Evolutionary conservation across 2,329 filamentous ascomycete genomes (phyloP).

Genomic region (Paecilomyces formosus): DNA sequence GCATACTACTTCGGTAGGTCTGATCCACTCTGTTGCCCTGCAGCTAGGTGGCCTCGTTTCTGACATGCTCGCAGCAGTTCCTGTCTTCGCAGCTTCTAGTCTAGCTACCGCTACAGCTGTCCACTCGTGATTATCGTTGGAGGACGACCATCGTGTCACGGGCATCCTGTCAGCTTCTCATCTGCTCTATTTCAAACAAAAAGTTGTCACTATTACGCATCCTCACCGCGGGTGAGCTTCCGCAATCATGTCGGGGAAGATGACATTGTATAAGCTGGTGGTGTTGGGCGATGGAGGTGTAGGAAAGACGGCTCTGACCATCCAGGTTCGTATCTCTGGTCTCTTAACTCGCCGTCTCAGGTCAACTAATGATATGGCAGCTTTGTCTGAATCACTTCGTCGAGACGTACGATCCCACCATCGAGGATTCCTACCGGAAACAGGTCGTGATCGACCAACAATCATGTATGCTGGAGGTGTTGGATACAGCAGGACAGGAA

Average conservation of each 20-base stretch:
- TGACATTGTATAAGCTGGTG: constrained; percentile 94
- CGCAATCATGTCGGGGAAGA: constrained; percentile 73
- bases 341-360: constrained; percentile 2
- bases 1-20: background rate
- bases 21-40: background rate
- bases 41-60: background rate
- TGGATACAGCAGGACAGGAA: constrained; percentile 96
- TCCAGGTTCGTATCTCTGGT: constrained; percentile 49
- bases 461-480: constrained; percentile 88
- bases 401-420: constrained; percentile 71
- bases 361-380: constrained; percentile 37
- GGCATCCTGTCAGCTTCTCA: background rate
- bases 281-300: constrained; percentile 91
- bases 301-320: constrained; percentile 87
- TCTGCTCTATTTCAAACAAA: background rate
- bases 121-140: background rate
- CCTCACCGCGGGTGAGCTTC: background rate
- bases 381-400: constrained; percentile 97
- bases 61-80: background rate
- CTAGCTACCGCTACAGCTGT: background rate
- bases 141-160: background rate
- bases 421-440: constrained; percentile 62
- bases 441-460: constrained; percentile 80
- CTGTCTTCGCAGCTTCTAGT: background rate
- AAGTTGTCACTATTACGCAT: background rate